A percentile compares a stretch with the other conserved stretches of the same genome.
Conservation (phyloP, 139 green algal genomes). For the Prasinococcaceae sp. region DNA sequence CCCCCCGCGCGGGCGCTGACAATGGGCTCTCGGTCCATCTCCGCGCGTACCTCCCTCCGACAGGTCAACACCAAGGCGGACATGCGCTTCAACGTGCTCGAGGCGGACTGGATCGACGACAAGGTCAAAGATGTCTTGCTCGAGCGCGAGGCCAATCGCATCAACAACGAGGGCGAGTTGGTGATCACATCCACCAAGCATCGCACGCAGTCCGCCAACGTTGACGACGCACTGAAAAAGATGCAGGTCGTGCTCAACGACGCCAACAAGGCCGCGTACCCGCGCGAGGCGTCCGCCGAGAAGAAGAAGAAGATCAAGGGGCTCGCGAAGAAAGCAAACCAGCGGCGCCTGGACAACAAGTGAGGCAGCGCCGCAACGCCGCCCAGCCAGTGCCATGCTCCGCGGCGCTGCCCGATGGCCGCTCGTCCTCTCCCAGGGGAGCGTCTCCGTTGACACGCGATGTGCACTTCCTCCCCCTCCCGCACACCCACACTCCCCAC, state of each 20-base stretch:
- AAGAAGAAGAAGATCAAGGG: conserved; percentile 63
- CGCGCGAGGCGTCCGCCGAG: conserved; percentile 27
- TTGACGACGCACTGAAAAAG: conserved; percentile 78
- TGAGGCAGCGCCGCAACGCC: no score
- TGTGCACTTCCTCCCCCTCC: no score
- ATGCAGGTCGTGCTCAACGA: conserved; percentile 64
- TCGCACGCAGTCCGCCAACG: conserved; percentile 69
- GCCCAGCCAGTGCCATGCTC: no score
- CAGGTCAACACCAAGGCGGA: conserved; percentile 91
- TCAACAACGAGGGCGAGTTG: conserved; percentile 82
- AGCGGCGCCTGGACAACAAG: conserved; percentile 19
- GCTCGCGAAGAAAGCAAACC: conserved; percentile 25
- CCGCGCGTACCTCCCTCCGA: not conserved
- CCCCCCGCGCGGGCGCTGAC: no score
- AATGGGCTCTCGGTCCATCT: not conserved
- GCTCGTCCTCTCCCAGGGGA: no score
- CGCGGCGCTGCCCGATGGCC: no score
- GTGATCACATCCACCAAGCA: conserved; percentile 68
- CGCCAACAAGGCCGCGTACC: conserved; percentile 28
- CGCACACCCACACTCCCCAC: no score
- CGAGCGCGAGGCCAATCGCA: conserved; percentile 44
- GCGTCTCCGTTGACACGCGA: no score
- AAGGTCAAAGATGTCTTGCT: conserved; percentile 55
- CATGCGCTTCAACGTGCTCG: conserved; percentile 66
- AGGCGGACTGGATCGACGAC: conserved; percentile 54